These are phyloP conservation scores for Phycomyces nitens DNA, from an alignment of 192 early-diverging fungal species.

Conservation along the genomic window DNA sequence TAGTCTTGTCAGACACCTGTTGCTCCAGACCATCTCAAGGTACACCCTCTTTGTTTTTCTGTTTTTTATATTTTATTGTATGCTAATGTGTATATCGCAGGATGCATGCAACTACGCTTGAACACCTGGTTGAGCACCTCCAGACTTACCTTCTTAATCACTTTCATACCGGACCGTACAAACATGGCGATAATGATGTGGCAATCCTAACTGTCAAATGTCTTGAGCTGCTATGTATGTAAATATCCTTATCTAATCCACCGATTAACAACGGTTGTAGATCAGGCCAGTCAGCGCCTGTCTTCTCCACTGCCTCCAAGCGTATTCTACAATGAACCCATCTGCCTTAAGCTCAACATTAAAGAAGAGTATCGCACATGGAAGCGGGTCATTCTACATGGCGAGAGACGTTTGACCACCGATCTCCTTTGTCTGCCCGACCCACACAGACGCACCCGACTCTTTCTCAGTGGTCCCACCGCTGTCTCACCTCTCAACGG, in stretches of 20 bases:
- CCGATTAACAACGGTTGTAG: not conserved
- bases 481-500: slow-evolving; percentile 2
- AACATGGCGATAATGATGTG: slow-evolving; percentile 27
- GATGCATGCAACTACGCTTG: not conserved
- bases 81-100: not conserved
- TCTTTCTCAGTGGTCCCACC: slow-evolving; percentile 6
- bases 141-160: slow-evolving; percentile 31
- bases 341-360: slow-evolving; percentile 53
- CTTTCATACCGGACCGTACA: slow-evolving; percentile 35
- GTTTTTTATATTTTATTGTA: not conserved
- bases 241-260: too few relatives aligned
- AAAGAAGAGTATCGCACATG: slow-evolving; percentile 77
- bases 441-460: slow-evolving; percentile 12
- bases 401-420: slow-evolving; percentile 25
- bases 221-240: slow-evolving; percentile 12
- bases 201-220: slow-evolving; percentile 27
- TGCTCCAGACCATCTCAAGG: not conserved
- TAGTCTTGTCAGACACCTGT: not conserved
- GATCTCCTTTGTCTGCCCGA: slow-evolving; percentile 3
- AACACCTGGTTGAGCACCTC: slow-evolving; percentile 13
- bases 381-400: slow-evolving; percentile 50
- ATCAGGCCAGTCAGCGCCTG: slow-evolving; percentile 4
- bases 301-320: not conserved
- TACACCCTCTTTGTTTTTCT: not conserved
- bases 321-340: slow-evolving; percentile 24